phyloP scores from a whole-genome alignment of 768 basidiomycete genomes.

The Boletus subparvulus region DNA sequence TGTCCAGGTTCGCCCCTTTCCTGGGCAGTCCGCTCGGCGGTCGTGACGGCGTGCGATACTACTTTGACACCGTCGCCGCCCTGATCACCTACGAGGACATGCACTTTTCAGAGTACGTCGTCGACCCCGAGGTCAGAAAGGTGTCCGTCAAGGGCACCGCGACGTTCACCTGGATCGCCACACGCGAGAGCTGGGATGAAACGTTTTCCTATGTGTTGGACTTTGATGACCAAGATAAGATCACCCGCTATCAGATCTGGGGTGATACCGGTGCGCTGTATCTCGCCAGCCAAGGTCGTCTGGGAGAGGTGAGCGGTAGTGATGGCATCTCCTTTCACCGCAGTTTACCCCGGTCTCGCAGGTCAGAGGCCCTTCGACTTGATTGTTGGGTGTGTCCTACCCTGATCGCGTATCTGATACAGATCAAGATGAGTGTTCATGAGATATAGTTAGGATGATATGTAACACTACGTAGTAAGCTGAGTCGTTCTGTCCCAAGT shows the following conservation, averaged over 20 bases:
- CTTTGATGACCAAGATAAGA: constrained; percentile 55
- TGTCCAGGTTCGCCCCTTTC: constrained; percentile 56
- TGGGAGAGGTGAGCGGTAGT: constrained; percentile 22
- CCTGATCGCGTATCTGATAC: constrained; percentile 15
- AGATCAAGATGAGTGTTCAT: constrained; percentile 4
- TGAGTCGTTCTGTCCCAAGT: constrained; percentile 8
- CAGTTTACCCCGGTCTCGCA: neutral
- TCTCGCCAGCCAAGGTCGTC: constrained; percentile 52
- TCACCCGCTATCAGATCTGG: constrained; percentile 66
- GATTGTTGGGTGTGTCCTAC: neutral
- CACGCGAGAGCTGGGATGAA: constrained; percentile 59
- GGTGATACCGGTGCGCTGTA: constrained; percentile 66
- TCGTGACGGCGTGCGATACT: constrained; percentile 41
- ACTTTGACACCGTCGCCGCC: constrained; percentile 49
- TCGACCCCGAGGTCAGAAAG: constrained; percentile 49
- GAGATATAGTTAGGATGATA: neutral
- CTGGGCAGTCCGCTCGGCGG: constrained; percentile 52
- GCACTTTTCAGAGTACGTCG: constrained; percentile 52
- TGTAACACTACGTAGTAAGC: neutral
- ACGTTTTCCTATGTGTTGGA: constrained; percentile 58
- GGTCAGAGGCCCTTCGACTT: neutral
- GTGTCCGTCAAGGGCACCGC: constrained; percentile 57
- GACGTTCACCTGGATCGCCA: constrained; percentile 55
- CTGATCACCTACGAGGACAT: constrained; percentile 52
- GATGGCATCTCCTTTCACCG: neutral